Evolutionary conservation across 257 asterid species (phyloP).

Genomic region (Gentiana straminea): DNA sequence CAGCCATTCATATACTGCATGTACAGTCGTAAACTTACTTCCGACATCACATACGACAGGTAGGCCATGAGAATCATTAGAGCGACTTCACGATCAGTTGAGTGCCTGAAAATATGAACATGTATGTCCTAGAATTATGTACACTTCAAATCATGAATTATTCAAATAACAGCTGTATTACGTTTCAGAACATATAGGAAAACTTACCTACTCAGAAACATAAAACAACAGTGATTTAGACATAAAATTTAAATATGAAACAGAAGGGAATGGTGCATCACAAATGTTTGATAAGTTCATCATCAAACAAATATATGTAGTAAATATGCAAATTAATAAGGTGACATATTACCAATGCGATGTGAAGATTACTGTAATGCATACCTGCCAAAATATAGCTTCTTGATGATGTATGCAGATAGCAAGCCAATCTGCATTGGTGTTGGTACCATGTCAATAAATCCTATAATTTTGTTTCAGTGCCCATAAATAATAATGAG

Average conservation of each 20-base stretch:
- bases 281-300: too few relatives aligned
- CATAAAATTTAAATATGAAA: too few relatives aligned
- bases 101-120: conserved; percentile 43
- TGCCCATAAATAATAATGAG: background rate
- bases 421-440: conserved; percentile 59
- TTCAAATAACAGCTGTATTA: background rate
- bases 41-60: conserved; percentile 59
- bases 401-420: conserved; percentile 49
- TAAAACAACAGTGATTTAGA: too few relatives aligned
- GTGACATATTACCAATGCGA: background rate
- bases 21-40: conserved; percentile 25
- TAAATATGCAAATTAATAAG: too few relatives aligned
- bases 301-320: too few relatives aligned
- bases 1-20: background rate
- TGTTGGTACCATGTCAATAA: background rate
- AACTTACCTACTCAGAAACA: too few relatives aligned
- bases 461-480: background rate
- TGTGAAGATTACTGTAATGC: background rate
- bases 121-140: conserved; percentile 2
- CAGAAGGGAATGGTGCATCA: too few relatives aligned
- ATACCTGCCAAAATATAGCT: conserved; percentile 52
- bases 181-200: too few relatives aligned
- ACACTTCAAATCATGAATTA: background rate
- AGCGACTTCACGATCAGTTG: conserved; percentile 68
- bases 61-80: conserved; percentile 82